Percentiles rank a stretch among this genome's conserved stretches.
Evolutionary conservation across 176 grass and related monocot species (phyloP).

Genomic region (Triticum timopheevii): DNA sequence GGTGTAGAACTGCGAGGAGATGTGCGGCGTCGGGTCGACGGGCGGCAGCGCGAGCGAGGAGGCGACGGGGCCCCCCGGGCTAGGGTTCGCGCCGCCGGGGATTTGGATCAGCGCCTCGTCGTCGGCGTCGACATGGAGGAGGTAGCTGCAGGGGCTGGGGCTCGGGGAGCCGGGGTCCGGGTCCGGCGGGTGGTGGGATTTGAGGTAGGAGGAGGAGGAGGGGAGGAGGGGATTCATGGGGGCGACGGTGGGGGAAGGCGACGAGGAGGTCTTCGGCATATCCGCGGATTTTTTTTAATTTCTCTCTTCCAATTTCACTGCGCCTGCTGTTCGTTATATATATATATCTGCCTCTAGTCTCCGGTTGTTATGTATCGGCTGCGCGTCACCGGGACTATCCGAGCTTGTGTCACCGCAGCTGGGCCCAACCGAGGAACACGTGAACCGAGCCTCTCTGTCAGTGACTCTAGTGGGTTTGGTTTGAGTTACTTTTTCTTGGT

Average conservation of each 20-base stretch:
- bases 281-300: background rate
- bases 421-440: background rate
- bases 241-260: conserved; percentile 56
- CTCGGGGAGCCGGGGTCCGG: conserved; percentile 36
- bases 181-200: conserved; percentile 63
- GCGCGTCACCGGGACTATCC: background rate
- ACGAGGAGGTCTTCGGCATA: conserved; percentile 63
- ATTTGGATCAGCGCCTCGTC: conserved; percentile 52
- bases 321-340: conserved; percentile 2
- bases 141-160: conserved; percentile 44
- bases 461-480: background rate
- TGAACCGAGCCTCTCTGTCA: background rate
- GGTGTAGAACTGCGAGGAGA: conserved; percentile 98
- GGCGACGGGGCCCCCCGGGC: background rate
- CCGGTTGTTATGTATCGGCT: background rate
- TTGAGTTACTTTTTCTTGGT: background rate
- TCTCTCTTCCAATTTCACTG: conserved; percentile 2
- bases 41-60: conserved; percentile 34
- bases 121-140: conserved; percentile 66
- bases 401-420: background rate
- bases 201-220: conserved; percentile 39
- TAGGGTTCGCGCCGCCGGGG: conserved; percentile 41
- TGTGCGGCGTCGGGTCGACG: conserved; percentile 82
- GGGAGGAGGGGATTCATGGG: conserved; percentile 64
- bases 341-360: conserved; percentile 19